Conservation (phyloP, 129 eudicot genomes). For the Flaveria bidentis region DNA sequence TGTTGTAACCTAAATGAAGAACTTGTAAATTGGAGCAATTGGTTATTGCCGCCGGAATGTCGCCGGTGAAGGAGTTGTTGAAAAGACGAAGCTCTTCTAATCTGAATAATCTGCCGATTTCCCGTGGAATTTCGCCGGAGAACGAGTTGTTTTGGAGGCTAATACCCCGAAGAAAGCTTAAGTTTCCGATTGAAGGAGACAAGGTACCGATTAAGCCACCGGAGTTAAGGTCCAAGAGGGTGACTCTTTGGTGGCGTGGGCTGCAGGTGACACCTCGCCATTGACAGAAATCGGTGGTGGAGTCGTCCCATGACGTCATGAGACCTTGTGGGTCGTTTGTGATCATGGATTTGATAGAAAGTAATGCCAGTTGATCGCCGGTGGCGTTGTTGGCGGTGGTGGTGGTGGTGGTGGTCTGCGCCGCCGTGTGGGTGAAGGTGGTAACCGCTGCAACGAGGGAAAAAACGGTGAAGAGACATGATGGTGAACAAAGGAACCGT, state of each 20-base stretch:
- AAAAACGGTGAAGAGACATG: slow-evolving; percentile 16
- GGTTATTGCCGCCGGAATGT: slow-evolving; percentile 32
- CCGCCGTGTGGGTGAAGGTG: not conserved
- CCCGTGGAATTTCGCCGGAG: slow-evolving; percentile 32
- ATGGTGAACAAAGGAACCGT: slow-evolving; percentile 15
- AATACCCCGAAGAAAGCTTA: slow-evolving; percentile 31
- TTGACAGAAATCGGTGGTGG: slow-evolving; percentile 18
- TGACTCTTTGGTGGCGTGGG: slow-evolving; percentile 34
- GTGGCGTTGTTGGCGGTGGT: not conserved
- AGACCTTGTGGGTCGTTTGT: slow-evolving; percentile 32
- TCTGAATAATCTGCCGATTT: slow-evolving; percentile 30
- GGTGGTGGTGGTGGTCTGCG: slow-evolving; percentile 16
- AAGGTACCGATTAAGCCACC: slow-evolving; percentile 28
- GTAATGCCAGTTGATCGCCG: slow-evolving; percentile 25
- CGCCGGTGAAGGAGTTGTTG: slow-evolving; percentile 32
- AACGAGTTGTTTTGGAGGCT: slow-evolving; percentile 32
- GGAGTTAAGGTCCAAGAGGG: slow-evolving; percentile 20
- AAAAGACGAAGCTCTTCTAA: slow-evolving; percentile 26
- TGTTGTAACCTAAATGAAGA: slow-evolving; percentile 29
- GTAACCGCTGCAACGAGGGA: not conserved
- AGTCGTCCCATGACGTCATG: slow-evolving; percentile 32
- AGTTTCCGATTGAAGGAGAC: slow-evolving; percentile 44
- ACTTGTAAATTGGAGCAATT: slow-evolving; percentile 29
- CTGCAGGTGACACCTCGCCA: slow-evolving; percentile 39
- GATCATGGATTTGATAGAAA: slow-evolving; percentile 34